Percentiles rank a stretch among this genome's conserved stretches.
Conservation (phyloP, 2,329 filamentous ascomycete genomes). For the Coccinonectria pachysandricola region DNA sequence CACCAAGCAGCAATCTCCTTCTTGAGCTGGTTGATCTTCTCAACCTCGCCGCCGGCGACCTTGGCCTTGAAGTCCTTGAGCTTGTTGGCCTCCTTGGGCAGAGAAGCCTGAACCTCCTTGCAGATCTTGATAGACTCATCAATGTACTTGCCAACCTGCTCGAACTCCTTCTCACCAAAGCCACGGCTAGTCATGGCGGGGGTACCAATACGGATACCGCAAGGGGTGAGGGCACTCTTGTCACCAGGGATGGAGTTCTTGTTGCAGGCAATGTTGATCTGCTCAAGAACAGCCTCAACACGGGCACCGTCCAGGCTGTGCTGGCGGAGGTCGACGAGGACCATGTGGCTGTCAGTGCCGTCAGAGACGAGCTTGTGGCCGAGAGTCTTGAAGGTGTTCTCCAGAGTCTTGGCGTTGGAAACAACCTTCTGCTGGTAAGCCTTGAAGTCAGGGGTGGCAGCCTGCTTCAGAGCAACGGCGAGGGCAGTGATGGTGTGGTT, state of each 20-base stretch:
- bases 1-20: conserved; percentile 88
- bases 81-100: conserved; percentile 98
- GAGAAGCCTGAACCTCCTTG: conserved; percentile 71
- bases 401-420: conserved; percentile 85
- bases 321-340: conserved; percentile 86
- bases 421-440: conserved; percentile 89
- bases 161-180: conserved; percentile 86
- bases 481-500: conserved; percentile 99
- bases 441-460: conserved; percentile 81
- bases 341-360: conserved; percentile 96
- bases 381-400: conserved; percentile 71
- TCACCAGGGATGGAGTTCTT: conserved; percentile 98
- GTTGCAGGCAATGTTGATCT: conserved; percentile 98
- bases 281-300: conserved; percentile 90
- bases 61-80: conserved; percentile 98
- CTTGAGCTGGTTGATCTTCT: conserved; percentile 74
- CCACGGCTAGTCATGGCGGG: conserved; percentile 96
- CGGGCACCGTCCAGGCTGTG: conserved; percentile 83
- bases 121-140: conserved; percentile 80
- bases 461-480: conserved; percentile 90
- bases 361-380: conserved; percentile 92
- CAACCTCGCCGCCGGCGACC: conserved; percentile 66
- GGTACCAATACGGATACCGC: conserved; percentile 90
- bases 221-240: conserved; percentile 91
- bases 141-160: conserved; percentile 81